A percentile compares a stretch with the other conserved stretches of the same genome.
Evolutionary conservation across 2,329 filamentous ascomycete genomes (phyloP).

Genomic region (Gliomastix tumulicola): DNA sequence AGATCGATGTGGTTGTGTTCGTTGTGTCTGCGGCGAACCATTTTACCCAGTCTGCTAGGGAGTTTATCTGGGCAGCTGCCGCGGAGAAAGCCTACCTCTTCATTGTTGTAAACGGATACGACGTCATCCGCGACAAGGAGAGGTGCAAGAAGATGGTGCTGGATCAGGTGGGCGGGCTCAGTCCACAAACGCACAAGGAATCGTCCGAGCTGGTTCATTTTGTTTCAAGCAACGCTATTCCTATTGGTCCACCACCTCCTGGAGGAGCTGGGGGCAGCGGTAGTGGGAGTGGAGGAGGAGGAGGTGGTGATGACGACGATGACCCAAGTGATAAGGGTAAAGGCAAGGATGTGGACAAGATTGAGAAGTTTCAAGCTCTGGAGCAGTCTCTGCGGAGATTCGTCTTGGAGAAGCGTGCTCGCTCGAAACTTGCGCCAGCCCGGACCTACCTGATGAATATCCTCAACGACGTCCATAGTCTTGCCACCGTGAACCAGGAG

Average conservation of each 20-base stretch:
- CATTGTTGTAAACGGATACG: slow-evolving; percentile 96
- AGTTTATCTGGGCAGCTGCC: slow-evolving; percentile 93
- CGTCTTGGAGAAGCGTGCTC: slow-evolving; percentile 89
- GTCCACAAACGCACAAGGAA: slow-evolving; percentile 88
- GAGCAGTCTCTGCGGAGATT: slow-evolving; percentile 87
- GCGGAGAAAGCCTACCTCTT: slow-evolving; percentile 98
- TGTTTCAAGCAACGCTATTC: slow-evolving; percentile 93
- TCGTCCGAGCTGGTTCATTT: slow-evolving; percentile 91
- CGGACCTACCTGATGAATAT: slow-evolving; percentile 95
- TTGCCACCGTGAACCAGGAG: slow-evolving; percentile 82
- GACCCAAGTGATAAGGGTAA: slow-evolving; percentile 62
- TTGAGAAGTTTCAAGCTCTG: slow-evolving; percentile 81
- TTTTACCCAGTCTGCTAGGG: slow-evolving; percentile 94
- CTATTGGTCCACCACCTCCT: slow-evolving; percentile 54
- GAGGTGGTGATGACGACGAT: slow-evolving; percentile 47
- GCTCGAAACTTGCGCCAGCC: slow-evolving; percentile 91
- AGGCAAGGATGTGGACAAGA: slow-evolving; percentile 81
- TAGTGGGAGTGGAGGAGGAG: slow-evolving; percentile 44
- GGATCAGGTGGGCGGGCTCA: slow-evolving; percentile 82
- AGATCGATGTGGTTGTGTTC: slow-evolving; percentile 98
- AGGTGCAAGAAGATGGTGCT: slow-evolving; percentile 89
- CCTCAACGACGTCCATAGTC: slow-evolving; percentile 73
- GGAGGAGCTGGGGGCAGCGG: slow-evolving; percentile 48
- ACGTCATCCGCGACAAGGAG: slow-evolving; percentile 86
- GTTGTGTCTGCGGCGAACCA: slow-evolving; percentile 97